Percentiles rank a stretch among this genome's conserved stretches.
Evolutionary conservation across 305 asterid genomes (phyloP).

Genomic region (Plantago rigida): DNA sequence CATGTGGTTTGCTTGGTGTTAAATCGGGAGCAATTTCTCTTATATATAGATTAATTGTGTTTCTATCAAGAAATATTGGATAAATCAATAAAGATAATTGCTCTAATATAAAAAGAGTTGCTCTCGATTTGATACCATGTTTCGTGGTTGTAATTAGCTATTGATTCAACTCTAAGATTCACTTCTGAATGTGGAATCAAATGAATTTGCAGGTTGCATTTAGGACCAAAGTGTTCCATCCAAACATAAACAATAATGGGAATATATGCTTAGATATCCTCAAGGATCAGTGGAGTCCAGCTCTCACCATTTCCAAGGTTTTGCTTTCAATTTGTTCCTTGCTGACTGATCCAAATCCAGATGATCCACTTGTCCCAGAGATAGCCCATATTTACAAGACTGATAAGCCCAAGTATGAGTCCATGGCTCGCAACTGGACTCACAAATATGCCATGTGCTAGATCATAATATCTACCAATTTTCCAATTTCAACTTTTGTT

Average conservation of each 20-base stretch:
- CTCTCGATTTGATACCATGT: no score
- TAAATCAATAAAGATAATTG: no score
- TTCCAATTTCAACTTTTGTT: background rate
- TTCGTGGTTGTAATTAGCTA: no score
- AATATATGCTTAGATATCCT: constrained; percentile 82
- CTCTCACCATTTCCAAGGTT: constrained; percentile 92
- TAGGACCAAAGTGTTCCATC: constrained; percentile 85
- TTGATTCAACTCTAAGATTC: no score
- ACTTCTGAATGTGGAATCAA: no score
- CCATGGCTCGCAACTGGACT: constrained; percentile 80
- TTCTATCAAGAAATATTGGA: no score
- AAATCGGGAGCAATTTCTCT: no score
- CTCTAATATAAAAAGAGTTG: no score
- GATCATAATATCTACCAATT: constrained; percentile 9
- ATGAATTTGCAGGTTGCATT: constrained; percentile 55
- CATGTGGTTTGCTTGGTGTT: no score
- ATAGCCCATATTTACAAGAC: constrained; percentile 70
- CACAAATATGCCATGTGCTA: constrained; percentile 73
- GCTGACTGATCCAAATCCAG: constrained; percentile 85
- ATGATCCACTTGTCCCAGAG: constrained; percentile 82
- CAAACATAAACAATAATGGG: constrained; percentile 77
- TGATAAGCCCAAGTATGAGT: constrained; percentile 58
- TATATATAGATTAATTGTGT: no score
- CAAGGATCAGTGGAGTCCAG: constrained; percentile 96
- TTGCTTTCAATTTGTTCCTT: constrained; percentile 77